phyloP scores from a whole-genome alignment of 2,329 filamentous ascomycete genomes.

The Hypoxylon sp. region DNA sequence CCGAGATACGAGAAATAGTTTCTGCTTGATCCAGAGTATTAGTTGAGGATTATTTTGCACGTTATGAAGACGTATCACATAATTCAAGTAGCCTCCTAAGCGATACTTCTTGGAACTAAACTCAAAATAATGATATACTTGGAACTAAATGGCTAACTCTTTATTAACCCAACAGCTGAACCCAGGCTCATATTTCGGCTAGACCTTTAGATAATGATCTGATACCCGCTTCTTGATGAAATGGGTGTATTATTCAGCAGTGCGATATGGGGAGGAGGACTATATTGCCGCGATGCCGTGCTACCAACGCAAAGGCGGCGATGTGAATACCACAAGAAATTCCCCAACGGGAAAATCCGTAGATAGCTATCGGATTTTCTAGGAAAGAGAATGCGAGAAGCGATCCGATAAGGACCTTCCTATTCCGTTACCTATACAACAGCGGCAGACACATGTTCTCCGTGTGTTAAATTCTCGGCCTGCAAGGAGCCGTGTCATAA shows the following conservation, averaged over 20 bases:
- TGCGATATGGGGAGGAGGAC: neutral
- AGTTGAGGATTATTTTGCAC: neutral
- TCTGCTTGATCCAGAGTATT: neutral
- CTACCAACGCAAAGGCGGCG: neutral
- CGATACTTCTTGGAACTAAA: neutral
- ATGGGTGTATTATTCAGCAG: neutral
- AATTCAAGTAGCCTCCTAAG: neutral
- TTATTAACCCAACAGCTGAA: neutral
- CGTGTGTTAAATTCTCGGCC: slow-evolving; percentile 7
- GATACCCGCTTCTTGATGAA: neutral
- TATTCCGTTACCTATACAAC: slow-evolving; percentile 11
- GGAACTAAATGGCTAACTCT: neutral
- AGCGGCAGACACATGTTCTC: slow-evolving; percentile 5
- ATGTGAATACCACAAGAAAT: slow-evolving; percentile 21
- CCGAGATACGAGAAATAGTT: neutral
- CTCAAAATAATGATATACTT: neutral
- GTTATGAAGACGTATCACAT: neutral
- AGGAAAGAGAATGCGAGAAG: slow-evolving; percentile 2
- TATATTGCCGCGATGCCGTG: slow-evolving; percentile 1
- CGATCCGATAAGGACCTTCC: slow-evolving; percentile 7
- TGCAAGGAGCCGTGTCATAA: slow-evolving; percentile 24
- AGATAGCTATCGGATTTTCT: neutral
- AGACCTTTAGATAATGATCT: neutral
- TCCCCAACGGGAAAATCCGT: neutral
- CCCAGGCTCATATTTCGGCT: neutral